phyloP scores from a whole-genome alignment of 306 rosid species.

The Senna tora region DNA sequence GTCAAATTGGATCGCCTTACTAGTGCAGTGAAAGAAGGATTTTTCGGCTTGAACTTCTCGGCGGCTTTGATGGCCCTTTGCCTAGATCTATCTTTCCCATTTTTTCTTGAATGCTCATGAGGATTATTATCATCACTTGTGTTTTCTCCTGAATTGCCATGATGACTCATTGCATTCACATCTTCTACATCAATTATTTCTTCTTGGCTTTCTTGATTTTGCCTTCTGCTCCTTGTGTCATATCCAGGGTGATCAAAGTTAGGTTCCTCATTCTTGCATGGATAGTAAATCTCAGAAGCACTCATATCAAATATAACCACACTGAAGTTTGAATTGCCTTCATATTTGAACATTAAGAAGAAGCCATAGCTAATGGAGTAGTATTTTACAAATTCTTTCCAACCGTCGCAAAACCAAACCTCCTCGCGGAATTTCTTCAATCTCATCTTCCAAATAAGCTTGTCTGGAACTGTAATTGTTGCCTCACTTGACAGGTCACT shows the following conservation, averaged over 20 bases:
- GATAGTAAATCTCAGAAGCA: constrained; percentile 42
- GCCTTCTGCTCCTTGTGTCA: not conserved
- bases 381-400: constrained; percentile 32
- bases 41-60: constrained; percentile 1
- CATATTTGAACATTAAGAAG: constrained; percentile 28
- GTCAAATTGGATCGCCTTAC: not conserved
- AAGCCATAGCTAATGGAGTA: constrained; percentile 35
- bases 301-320: constrained; percentile 41
- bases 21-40: constrained; percentile 35
- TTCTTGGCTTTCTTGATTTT: not conserved
- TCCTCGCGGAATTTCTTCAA: constrained; percentile 7
- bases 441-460: constrained; percentile 29
- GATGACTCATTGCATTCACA: not conserved
- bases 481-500: constrained; percentile 30
- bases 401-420: constrained; percentile 23
- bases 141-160: not conserved
- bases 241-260: not conserved
- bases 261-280: not conserved
- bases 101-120: not conserved
- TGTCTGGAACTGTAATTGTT: constrained; percentile 24
- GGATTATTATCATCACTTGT: not conserved
- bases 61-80: constrained; percentile 22
- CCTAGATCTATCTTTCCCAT: not conserved
- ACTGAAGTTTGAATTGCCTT: constrained; percentile 33
- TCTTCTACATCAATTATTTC: constrained; percentile 2